Conservation (phyloP, 345 rosid species). For the Rhodamnia argentea region DNA sequence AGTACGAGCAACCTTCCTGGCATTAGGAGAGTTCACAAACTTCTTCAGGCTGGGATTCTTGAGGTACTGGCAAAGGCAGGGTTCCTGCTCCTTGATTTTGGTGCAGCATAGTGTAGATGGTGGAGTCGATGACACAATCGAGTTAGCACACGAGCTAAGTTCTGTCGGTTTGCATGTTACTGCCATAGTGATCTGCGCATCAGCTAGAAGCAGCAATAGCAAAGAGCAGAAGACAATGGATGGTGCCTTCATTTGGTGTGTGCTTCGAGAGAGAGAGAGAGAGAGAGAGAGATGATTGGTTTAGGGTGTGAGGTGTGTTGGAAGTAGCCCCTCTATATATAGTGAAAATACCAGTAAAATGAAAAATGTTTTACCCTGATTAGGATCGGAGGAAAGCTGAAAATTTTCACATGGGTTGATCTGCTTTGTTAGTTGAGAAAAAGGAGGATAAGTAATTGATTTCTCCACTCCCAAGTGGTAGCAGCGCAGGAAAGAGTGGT, state of each 20-base stretch:
- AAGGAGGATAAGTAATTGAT: not conserved
- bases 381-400: not conserved
- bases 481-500: not conserved
- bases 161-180: slow-evolving; percentile 80
- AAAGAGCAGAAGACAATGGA: slow-evolving; percentile 19
- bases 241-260: slow-evolving; percentile 32
- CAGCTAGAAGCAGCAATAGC: slow-evolving; percentile 33
- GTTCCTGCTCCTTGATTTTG: slow-evolving; percentile 80
- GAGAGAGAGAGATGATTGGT: not conserved
- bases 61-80: slow-evolving; percentile 88
- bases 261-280: not conserved
- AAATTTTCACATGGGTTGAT: not conserved
- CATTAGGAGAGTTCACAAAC: slow-evolving; percentile 75
- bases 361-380: not conserved
- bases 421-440: not conserved
- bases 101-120: slow-evolving; percentile 69
- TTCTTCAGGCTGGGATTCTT: slow-evolving; percentile 64
- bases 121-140: slow-evolving; percentile 59
- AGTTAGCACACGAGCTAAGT: slow-evolving; percentile 76
- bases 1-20: slow-evolving; percentile 71
- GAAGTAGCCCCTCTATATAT: slow-evolving; percentile 30
- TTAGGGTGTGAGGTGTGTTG: not conserved
- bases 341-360: slow-evolving; percentile 7
- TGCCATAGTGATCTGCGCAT: slow-evolving; percentile 36
- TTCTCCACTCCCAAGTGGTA: not conserved